Conservation (phyloP, 257 asterid genomes). For the Gentiana dahurica region DNA sequence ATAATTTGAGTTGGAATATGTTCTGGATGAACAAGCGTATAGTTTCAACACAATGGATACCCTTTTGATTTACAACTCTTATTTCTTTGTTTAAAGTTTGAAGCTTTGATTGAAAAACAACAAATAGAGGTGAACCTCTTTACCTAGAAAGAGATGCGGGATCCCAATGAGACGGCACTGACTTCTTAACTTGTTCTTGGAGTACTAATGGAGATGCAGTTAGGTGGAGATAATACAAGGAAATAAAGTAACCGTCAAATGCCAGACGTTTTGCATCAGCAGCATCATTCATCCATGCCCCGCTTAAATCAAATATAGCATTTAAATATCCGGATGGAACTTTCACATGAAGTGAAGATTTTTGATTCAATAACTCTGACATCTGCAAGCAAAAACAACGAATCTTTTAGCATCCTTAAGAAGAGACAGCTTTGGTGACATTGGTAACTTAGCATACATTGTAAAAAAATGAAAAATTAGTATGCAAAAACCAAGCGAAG, state of each 20-base stretch:
- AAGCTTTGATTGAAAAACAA: too few relatives aligned
- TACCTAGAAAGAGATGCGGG: conserved; percentile 87
- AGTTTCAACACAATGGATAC: too few relatives aligned
- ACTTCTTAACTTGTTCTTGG: conserved; percentile 79
- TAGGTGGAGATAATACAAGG: conserved; percentile 79
- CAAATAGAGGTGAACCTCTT: neutral
- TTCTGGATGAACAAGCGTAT: too few relatives aligned
- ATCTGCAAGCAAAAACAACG: conserved; percentile 42
- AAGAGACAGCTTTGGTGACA: too few relatives aligned
- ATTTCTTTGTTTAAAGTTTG: too few relatives aligned
- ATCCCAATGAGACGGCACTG: conserved; percentile 94
- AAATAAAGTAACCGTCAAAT: conserved; percentile 87
- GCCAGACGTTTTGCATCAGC: conserved; percentile 77
- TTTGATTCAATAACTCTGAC: conserved; percentile 94
- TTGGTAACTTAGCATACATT: too few relatives aligned
- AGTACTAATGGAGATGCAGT: conserved; percentile 77
- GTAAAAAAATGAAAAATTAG: too few relatives aligned
- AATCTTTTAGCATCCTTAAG: too few relatives aligned
- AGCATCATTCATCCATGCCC: conserved; percentile 91
- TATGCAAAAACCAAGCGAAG: too few relatives aligned
- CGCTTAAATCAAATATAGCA: conserved; percentile 80
- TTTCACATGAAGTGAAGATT: conserved; percentile 81
- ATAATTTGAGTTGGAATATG: too few relatives aligned
- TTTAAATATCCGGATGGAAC: conserved; percentile 90
- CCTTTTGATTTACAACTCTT: too few relatives aligned